Evolutionary conservation across 2,329 filamentous ascomycete genomes (phyloP).

Genomic region (Leptographium galeiforme): DNA sequence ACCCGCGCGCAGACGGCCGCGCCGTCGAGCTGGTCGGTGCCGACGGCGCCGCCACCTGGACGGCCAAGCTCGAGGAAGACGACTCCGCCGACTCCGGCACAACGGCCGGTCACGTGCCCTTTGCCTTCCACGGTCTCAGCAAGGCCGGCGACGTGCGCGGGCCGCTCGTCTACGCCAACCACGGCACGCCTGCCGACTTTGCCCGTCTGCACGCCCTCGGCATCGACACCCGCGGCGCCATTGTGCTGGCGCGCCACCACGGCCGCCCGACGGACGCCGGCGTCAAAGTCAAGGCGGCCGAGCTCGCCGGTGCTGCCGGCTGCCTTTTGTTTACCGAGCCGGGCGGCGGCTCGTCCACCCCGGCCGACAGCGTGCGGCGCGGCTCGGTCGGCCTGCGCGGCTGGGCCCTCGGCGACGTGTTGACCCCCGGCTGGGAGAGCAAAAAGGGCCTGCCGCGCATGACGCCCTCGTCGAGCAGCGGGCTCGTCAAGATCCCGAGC

Average conservation of each 20-base stretch:
- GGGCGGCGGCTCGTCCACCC: conserved; percentile 62
- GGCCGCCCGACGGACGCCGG: conserved; percentile 60
- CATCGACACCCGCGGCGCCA: conserved; percentile 62
- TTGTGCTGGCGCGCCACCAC: conserved; percentile 72
- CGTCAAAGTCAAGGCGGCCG: conserved; percentile 80
- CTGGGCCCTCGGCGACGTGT: conserved; percentile 78
- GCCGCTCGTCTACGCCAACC: conserved; percentile 83
- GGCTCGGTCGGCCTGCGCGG: conserved; percentile 69
- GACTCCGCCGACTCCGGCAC: conserved; percentile 40
- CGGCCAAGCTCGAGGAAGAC: conserved; percentile 72
- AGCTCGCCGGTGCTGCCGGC: conserved; percentile 71
- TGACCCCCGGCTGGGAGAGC: conserved; percentile 78
- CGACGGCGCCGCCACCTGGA: conserved; percentile 52
- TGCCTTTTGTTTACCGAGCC: conserved; percentile 92
- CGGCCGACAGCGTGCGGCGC: conserved; percentile 68
- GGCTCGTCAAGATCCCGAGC: conserved; percentile 73
- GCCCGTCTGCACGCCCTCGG: conserved; percentile 55
- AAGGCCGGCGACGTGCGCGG: conserved; percentile 77
- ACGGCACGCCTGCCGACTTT: conserved; percentile 77
- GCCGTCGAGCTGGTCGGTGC: conserved; percentile 67
- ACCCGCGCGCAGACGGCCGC: conserved; percentile 64
- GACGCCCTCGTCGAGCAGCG: conserved; percentile 54
- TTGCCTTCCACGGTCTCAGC: conserved; percentile 78
- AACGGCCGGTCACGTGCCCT: conserved; percentile 52
- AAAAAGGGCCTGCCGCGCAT: conserved; percentile 50